Evolutionary conservation across 73 alveolate genomes (phyloP), one percentile per base, ranked within the genome.

Genomic region (Diophrys sp.): DNA sequence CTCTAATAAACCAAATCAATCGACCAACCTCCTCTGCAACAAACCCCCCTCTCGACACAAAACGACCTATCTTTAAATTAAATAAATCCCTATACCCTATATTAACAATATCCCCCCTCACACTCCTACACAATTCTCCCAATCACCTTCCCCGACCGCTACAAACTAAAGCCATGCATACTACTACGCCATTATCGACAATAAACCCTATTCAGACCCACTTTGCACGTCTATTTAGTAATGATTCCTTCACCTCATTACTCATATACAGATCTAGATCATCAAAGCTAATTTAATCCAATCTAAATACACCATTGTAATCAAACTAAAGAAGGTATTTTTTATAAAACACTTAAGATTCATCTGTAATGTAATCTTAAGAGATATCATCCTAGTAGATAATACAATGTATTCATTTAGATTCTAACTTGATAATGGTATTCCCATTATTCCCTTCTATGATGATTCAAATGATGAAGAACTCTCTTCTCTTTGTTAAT

Each of bases 241-340:
- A 91, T 94, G 24, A 94, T 87, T 75, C 94, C 99, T 71, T 98
- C 99, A 14, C 83, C 96, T 30, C 97, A 96, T 84, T 87, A 88
- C 28, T 89, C 98, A 28, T 96, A 96, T 88, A 98, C 99, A 0
- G 95, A 96, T 91, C 93, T 91, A 34, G 98, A 98, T 94, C 34
- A 98, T 98, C 27, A 78, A 90, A 26, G 90, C 91, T 44, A 88
- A 91, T 74, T 81, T 88, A 76, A 87, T 96, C 69, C 94, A 90
- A 71, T 84, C 89, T 82, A 53, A 98, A 66, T 88, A 94, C 57
- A 94, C 80, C 92, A 92, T 81, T 96, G 99, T 74, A 90, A 93
- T 62, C 83, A 83, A 69, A 82, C 91, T 18, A 96, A 94, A 83
- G 95, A 89, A 23, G 96, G 97, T 23, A 94, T 89, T 66, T n/a